phyloP scores from a whole-genome alignment of 345 rosid species.

The Acer negundo region DNA sequence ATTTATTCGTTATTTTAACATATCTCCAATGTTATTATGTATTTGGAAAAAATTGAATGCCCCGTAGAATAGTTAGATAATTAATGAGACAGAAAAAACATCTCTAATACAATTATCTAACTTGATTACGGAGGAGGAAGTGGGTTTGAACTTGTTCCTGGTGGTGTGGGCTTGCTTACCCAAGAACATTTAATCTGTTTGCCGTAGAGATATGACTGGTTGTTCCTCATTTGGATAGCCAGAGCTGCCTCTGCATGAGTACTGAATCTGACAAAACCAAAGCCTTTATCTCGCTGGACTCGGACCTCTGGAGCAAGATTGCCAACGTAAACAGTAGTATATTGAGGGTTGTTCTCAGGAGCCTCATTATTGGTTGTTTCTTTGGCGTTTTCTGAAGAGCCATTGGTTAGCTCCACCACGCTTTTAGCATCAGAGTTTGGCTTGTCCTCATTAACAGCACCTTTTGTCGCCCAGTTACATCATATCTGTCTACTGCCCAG shows the following conservation, averaged over 20 bases:
- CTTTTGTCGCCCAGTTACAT: constrained; percentile 98
- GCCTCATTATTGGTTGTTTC: constrained; percentile 73
- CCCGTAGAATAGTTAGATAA: too few relatives aligned
- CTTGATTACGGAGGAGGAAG: too few relatives aligned
- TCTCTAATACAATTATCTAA: too few relatives aligned
- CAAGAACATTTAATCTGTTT: constrained; percentile 92
- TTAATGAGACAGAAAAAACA: too few relatives aligned
- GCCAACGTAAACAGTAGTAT: constrained; percentile 95
- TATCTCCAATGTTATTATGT: too few relatives aligned
- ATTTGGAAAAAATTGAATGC: too few relatives aligned
- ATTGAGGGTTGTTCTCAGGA: constrained; percentile 91
- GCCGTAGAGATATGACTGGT: constrained; percentile 74
- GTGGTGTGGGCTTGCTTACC: too few relatives aligned
- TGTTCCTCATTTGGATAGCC: constrained; percentile 89
- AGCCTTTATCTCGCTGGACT: constrained; percentile 93
- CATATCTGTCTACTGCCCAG: constrained; percentile 93
- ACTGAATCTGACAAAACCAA: constrained; percentile 93
- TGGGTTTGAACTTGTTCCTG: too few relatives aligned
- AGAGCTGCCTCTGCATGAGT: constrained; percentile 87
- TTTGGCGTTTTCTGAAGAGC: constrained; percentile 87
- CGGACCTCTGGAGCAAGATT: constrained; percentile 93
- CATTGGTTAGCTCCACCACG: constrained; percentile 86
- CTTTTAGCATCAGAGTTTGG: constrained; percentile 84
- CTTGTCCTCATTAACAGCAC: constrained; percentile 88
- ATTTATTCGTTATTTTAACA: too few relatives aligned